Base-by-base conservation (phyloP, 2,329 filamentous ascomycete species). In the Conoideocrella luteorostrata region DNA sequence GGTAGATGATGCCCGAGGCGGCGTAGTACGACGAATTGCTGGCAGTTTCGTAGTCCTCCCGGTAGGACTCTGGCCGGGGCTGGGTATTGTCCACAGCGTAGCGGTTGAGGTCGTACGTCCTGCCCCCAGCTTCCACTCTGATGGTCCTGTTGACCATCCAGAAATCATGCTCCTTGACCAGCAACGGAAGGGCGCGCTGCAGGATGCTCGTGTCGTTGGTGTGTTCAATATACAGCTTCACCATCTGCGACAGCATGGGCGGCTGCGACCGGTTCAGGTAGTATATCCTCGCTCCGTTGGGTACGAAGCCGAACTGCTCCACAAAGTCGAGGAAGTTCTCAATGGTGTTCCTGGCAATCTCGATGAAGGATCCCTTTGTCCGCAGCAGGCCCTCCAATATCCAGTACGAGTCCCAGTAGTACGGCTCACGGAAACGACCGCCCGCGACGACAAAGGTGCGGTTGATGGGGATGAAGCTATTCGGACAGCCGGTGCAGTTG, bases 401-500 rank as follows among this genome's bases (percentile, higher is more conserved):
- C 80, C 78, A 84, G 64, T 76, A 84, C 24, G 78, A 80, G 58
- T 85, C 80, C 81, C 81, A 85, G 59, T 85, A 85, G 56, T 85
- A 86, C 2, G 78, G 73, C 60, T 86, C 82, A 26, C 81, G 70
- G 67, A 86, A 86, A 23, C 82, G 77, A n/a, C 82, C 81, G 11
- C 81, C 81, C 4, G 81, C 80, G 13, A 86, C 74, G n/a, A 86
- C 79, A 54, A 86, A 85, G 3, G 79, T 81, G 45, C 78, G 75
- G 53, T 82, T 82, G 47, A 85, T 57, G 6, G 80, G 77, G 44
- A 85, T 77, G 61, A 82, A 84, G 56, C 80, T 84, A 52, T 73
- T 72, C 26, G 79, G 78, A 48, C 80, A 85, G 26, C 70, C 70
- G 7, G 69, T 65, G 65, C 80, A 84, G 52, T 72, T 74, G 20